Conservation (phyloP, 768 basidiomycete genomes). For the Agaricus blazei region DNA sequence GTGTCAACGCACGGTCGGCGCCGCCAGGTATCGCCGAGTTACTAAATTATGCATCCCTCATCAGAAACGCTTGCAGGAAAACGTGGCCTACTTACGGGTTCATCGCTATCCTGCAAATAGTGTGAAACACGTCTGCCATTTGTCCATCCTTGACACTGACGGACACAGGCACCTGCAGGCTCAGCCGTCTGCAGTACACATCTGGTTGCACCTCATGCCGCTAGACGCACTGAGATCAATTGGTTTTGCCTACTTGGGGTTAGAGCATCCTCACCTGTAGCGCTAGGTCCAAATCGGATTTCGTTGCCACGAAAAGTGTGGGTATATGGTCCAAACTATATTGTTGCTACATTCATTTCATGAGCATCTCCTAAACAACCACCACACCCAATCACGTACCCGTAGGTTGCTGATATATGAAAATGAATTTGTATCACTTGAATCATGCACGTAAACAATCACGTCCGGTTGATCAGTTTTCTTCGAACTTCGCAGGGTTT, state of each 20-base stretch:
- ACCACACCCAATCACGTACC: slow-evolving; percentile 34
- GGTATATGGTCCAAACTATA: slow-evolving; percentile 94
- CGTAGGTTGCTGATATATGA: slow-evolving; percentile 96
- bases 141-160: slow-evolving; percentile 87
- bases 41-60: slow-evolving; percentile 27
- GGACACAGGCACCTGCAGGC: slow-evolving; percentile 90
- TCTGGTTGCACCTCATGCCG: slow-evolving; percentile 98
- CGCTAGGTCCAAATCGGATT: slow-evolving; percentile 95
- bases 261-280: slow-evolving; percentile 57
- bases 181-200: slow-evolving; percentile 86
- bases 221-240: slow-evolving; percentile 29
- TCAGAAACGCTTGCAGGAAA: slow-evolving; percentile 37
- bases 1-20: slow-evolving; percentile 70
- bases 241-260: slow-evolving; percentile 1
- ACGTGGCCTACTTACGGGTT: slow-evolving; percentile 67
- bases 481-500: slow-evolving; percentile 82
- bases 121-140: slow-evolving; percentile 83
- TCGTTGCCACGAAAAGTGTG: slow-evolving; percentile 96
- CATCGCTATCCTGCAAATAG: slow-evolving; percentile 79
- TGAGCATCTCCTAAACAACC: neutral
- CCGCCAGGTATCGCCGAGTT: slow-evolving; percentile 75
- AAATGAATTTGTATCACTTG: slow-evolving; percentile 98
- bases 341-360: slow-evolving; percentile 70
- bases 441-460: slow-evolving; percentile 94
- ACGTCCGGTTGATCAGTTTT: slow-evolving; percentile 93